These are phyloP conservation scores for Phytophthora capsici DNA, from an alignment of 352 stramenopile species.

Conservation along the genomic window DNA sequence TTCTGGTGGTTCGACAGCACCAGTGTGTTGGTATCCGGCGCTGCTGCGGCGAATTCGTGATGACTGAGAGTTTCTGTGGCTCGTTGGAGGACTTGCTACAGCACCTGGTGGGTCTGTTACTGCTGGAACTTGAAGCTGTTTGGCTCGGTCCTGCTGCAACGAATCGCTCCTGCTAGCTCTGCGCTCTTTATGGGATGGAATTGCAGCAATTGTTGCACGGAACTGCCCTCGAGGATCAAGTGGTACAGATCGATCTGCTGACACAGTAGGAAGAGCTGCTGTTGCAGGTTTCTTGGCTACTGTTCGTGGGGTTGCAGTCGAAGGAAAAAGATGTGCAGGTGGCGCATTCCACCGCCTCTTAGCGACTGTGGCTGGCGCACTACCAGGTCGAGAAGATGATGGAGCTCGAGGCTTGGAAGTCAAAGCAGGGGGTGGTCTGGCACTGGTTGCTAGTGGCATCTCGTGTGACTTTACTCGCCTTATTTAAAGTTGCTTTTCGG, in stretches of 20 bases:
- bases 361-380: conserved; percentile 17
- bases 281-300: conserved; percentile 2
- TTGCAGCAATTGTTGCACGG: conserved; percentile 15
- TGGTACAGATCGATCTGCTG: background rate
- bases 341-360: conserved; percentile 40
- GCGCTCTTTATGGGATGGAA: background rate
- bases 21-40: conserved; percentile 1
- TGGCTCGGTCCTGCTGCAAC: background rate
- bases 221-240: conserved; percentile 25
- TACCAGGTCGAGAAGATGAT: conserved; percentile 9
- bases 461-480: too few relatives aligned
- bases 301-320: background rate
- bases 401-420: conserved; percentile 27
- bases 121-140: background rate
- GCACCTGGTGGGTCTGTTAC: background rate
- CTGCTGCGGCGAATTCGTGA: conserved; percentile 4
- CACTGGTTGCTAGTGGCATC: conserved; percentile 17
- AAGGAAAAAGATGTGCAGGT: conserved; percentile 33
- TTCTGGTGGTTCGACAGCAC: conserved; percentile 2
- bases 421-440: conserved; percentile 8
- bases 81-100: conserved; percentile 7
- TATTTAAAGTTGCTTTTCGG: conserved; percentile 15
- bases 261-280: conserved; percentile 7
- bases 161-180: conserved; percentile 7
- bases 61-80: conserved; percentile 12